Conservation (phyloP, 2,329 filamentous ascomycete genomes). For the Aspergillus sp. region DNA sequence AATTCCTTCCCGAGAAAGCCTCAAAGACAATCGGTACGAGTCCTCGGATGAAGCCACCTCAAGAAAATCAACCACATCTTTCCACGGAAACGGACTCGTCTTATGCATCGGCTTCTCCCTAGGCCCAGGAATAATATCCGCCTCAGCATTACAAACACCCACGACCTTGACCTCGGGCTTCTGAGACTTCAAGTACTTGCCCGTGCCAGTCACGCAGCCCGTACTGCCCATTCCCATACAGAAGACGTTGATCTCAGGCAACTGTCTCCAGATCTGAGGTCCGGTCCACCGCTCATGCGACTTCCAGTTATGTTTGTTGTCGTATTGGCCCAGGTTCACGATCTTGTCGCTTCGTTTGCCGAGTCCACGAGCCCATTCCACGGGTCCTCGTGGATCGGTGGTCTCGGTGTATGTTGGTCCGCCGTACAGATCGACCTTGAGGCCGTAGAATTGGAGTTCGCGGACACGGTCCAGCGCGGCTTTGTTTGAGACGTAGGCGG, state of each 20-base stretch:
- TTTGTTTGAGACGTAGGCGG: neutral
- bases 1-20: neutral
- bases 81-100: neutral
- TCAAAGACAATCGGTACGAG: neutral
- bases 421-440: neutral
- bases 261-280: neutral
- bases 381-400: neutral
- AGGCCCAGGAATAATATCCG: neutral
- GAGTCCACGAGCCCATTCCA: neutral
- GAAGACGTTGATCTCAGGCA: neutral
- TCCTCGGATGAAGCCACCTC: neutral
- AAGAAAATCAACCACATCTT: neutral
- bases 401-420: neutral
- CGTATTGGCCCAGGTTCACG: neutral
- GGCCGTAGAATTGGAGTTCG: neutral
- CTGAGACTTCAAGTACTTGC: neutral
- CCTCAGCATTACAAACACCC: neutral
- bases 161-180: neutral
- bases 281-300: neutral
- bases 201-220: neutral
- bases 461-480: neutral
- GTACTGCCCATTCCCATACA: neutral
- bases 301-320: neutral
- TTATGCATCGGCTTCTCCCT: neutral
- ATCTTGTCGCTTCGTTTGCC: neutral